These are phyloP conservation scores for Asterophora lycoperdoides DNA, from an alignment of 768 basidiomycete genomes.

Conservation along the genomic window DNA sequence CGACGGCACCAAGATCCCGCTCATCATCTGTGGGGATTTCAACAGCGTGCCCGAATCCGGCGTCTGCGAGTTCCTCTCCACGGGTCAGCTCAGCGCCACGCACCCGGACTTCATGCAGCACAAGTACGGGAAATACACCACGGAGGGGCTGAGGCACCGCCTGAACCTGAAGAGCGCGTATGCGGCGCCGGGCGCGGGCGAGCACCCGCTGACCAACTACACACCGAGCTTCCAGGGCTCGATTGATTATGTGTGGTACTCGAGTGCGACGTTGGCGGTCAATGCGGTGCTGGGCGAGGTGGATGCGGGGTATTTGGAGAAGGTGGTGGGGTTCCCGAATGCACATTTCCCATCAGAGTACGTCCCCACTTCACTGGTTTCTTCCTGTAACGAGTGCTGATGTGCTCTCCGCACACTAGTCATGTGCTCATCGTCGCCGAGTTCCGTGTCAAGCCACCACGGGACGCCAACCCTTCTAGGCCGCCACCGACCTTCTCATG, in stretches of 20 bases:
- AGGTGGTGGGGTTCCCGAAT: constrained; percentile 95
- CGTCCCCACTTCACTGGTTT: constrained; percentile 30
- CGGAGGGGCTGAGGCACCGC: constrained; percentile 77
- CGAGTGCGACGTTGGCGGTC: constrained; percentile 64
- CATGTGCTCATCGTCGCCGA: constrained; percentile 70
- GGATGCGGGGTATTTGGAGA: constrained; percentile 78
- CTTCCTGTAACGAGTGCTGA: constrained; percentile 5
- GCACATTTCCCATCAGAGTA: constrained; percentile 96
- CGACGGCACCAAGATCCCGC: constrained; percentile 86
- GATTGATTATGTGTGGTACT: constrained; percentile 95
- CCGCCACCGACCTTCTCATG: constrained; percentile 23
- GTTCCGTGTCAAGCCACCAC: constrained; percentile 76
- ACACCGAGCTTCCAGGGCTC: constrained; percentile 83
- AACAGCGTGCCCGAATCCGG: constrained; percentile 86
- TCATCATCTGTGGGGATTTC: constrained; percentile 92
- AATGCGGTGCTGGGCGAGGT: constrained; percentile 88
- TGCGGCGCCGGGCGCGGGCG: constrained; percentile 39
- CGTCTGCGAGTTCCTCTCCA: constrained; percentile 86
- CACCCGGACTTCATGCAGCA: constrained; percentile 94
- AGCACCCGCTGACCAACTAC: constrained; percentile 78
- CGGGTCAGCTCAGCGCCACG: constrained; percentile 60
- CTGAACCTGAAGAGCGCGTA: constrained; percentile 86
- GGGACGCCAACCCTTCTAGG: constrained; percentile 33
- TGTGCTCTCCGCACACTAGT: constrained; percentile 32
- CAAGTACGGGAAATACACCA: constrained; percentile 89